A percentile compares a stretch with the other conserved stretches of the same genome.
Conservation (phyloP, 2,329 filamentous ascomycete genomes). For the Aspergillus bombycis region DNA sequence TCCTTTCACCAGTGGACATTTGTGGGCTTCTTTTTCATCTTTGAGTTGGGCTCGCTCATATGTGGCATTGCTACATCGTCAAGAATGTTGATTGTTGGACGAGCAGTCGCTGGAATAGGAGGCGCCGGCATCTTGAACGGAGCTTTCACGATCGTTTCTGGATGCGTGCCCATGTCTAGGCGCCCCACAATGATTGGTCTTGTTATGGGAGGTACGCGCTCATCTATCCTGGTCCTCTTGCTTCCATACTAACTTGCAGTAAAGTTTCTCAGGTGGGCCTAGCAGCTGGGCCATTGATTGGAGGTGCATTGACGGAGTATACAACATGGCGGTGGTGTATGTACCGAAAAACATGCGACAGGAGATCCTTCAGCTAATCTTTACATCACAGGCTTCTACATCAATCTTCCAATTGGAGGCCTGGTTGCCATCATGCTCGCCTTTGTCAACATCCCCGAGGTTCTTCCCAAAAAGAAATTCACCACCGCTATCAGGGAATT, state of each 20-base stretch:
- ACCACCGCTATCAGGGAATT: not conserved
- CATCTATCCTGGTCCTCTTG: too few species aligned
- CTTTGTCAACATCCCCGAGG: slow-evolving; percentile 30
- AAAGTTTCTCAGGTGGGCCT: slow-evolving; percentile 38
- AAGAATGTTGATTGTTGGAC: slow-evolving; percentile 42
- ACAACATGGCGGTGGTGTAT: slow-evolving; percentile 51
- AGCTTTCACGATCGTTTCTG: slow-evolving; percentile 30
- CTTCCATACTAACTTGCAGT: too few species aligned
- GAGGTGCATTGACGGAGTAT: slow-evolving; percentile 50
- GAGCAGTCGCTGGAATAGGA: slow-evolving; percentile 43
- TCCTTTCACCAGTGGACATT: slow-evolving; percentile 22
- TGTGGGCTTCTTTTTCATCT: slow-evolving; percentile 38
- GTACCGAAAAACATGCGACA: not conserved
- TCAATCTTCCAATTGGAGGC: slow-evolving; percentile 31
- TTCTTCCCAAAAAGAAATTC: not conserved
- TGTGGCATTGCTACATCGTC: slow-evolving; percentile 42
- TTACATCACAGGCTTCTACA: slow-evolving; percentile 27
- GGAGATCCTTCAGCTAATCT: too few species aligned
- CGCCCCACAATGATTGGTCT: too few species aligned
- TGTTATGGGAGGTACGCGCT: too few species aligned
- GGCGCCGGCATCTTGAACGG: slow-evolving; percentile 38
- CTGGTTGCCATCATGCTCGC: slow-evolving; percentile 26
- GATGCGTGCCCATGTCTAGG: not conserved
- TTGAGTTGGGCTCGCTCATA: slow-evolving; percentile 48
- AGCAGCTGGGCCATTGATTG: slow-evolving; percentile 53